Conservation (phyloP, 192 early-diverging fungal species). For the Rhizophagus clarus region DNA sequence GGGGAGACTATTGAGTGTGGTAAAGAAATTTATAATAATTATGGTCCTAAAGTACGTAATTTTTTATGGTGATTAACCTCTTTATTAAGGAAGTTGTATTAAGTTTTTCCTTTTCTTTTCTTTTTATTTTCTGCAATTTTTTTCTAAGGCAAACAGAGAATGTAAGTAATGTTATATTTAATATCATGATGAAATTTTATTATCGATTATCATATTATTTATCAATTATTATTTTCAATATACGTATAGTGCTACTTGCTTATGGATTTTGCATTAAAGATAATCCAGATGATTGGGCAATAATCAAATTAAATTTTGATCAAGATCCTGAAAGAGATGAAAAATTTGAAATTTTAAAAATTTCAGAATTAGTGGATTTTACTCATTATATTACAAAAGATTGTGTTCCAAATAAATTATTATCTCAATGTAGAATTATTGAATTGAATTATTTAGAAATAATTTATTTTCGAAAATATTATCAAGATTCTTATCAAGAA, state of each 20-base stretch:
- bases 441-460: not conserved
- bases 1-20: not conserved
- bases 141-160: not conserved
- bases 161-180: not conserved
- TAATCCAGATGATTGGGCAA: constrained; percentile 7
- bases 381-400: not conserved
- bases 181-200: too few relatives aligned
- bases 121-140: not conserved
- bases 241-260: not conserved
- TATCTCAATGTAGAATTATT: not conserved
- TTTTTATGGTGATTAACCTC: not conserved
- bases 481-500: not conserved
- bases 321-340: not conserved
- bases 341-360: not conserved
- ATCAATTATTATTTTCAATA: not conserved
- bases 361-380: not conserved
- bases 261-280: constrained; percentile 7
- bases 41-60: not conserved
- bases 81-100: too few relatives aligned
- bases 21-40: constrained; percentile 1
- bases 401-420: not conserved
- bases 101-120: not conserved
- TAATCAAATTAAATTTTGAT: not conserved
- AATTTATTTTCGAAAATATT: not conserved
- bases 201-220: too few relatives aligned